phyloP scores from a whole-genome alignment of 148 eudicot species.

The Tetragonia tetragonoides region DNA sequence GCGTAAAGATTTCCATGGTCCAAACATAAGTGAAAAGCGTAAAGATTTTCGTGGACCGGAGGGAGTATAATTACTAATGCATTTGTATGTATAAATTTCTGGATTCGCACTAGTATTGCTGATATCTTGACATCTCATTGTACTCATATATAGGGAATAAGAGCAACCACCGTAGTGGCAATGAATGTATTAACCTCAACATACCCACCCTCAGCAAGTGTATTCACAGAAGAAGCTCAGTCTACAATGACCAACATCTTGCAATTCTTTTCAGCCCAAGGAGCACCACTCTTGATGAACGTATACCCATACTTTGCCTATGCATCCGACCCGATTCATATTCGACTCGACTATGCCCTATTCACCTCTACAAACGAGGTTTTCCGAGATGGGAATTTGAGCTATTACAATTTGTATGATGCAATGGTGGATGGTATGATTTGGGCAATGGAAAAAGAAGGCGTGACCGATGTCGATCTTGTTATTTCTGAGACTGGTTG shows the following conservation, averaged over 20 bases:
- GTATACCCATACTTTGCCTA: constrained; percentile 57
- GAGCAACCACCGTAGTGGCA: constrained; percentile 36
- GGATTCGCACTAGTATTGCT: too few species aligned
- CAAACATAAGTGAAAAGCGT: too few species aligned
- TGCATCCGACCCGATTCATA: constrained; percentile 20
- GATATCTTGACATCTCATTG: too few species aligned
- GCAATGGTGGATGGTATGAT: constrained; percentile 40
- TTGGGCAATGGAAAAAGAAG: constrained; percentile 40
- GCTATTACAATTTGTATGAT: constrained; percentile 44
- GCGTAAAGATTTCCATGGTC: too few species aligned
- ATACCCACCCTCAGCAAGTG: constrained; percentile 45
- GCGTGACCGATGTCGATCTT: constrained; percentile 17
- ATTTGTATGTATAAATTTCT: too few species aligned
- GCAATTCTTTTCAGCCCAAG: constrained; percentile 16
- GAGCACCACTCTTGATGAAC: constrained; percentile 37
- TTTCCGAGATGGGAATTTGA: constrained; percentile 24
- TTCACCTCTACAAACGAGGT: constrained; percentile 26
- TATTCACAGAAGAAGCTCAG: constrained; percentile 21
- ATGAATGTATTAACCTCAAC: constrained; percentile 18
- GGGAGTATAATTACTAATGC: too few species aligned
- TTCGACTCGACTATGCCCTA: constrained; percentile 41
- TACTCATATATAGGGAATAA: constrained; percentile 11
- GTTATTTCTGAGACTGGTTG: constrained; percentile 41
- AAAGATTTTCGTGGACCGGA: too few species aligned
- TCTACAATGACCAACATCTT: constrained; percentile 16